These are phyloP conservation scores for Aspergillus fumigatus DNA, from an alignment of 2,329 filamentous ascomycete species.

Conservation along the genomic window DNA sequence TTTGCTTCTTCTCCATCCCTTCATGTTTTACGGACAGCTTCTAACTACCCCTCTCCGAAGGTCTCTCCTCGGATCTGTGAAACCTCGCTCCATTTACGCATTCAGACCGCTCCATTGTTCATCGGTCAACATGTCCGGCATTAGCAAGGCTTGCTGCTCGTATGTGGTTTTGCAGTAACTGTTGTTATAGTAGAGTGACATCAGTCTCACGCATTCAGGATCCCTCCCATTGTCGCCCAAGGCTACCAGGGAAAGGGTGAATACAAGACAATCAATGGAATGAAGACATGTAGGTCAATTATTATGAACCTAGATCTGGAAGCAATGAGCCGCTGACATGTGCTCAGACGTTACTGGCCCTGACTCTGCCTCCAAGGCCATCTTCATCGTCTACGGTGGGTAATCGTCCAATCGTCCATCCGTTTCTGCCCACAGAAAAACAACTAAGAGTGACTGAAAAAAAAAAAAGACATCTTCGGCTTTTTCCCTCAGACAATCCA, in stretches of 20 bases:
- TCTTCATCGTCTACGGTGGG: conserved; percentile 52
- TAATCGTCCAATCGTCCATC: not conserved
- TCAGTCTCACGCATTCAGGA: conserved; percentile 18
- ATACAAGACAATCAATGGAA: conserved; percentile 55
- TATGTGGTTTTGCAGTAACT: conserved; percentile 19
- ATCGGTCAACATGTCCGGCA: conserved; percentile 32
- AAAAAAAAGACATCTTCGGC: conserved; percentile 54
- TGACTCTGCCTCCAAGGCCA: conserved; percentile 51
- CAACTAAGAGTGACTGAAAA: not conserved
- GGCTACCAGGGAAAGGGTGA: conserved; percentile 55
- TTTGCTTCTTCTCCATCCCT: not conserved
- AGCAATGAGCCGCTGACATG: not conserved
- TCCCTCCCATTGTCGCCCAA: conserved; percentile 39
- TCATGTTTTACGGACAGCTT: conserved; percentile 20
- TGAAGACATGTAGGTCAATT: conserved; percentile 54
- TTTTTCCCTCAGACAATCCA: conserved; percentile 61
- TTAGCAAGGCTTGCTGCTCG: conserved; percentile 45
- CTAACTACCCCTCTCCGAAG: conserved; percentile 21
- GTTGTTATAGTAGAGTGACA: not conserved
- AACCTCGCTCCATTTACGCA: conserved; percentile 3
- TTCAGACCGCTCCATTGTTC: conserved; percentile 19
- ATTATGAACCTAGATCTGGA: not conserved
- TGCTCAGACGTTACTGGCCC: conserved; percentile 52
- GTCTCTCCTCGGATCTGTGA: conserved; percentile 12
- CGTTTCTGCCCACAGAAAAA: not conserved